phyloP scores from a whole-genome alignment of 2,329 filamentous ascomycete species.

The Trichophyton simii region DNA sequence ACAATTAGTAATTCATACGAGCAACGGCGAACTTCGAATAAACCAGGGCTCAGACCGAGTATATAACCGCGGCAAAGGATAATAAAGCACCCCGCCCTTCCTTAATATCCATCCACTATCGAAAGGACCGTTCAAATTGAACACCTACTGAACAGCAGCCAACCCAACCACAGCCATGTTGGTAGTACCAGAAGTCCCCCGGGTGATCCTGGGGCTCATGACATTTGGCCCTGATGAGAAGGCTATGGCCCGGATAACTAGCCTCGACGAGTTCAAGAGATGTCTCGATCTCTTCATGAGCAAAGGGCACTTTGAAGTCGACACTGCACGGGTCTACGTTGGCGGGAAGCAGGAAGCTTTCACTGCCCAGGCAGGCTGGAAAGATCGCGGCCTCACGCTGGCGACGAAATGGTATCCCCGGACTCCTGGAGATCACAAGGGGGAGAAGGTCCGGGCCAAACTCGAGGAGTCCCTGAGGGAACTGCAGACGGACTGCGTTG shows the following conservation, averaged over 20 bases:
- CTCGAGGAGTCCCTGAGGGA: slow-evolving; percentile 59
- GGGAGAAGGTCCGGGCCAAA: slow-evolving; percentile 50
- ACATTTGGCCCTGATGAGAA: slow-evolving; percentile 58
- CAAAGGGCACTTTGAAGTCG: slow-evolving; percentile 72
- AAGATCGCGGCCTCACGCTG: slow-evolving; percentile 61
- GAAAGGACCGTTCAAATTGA: not conserved
- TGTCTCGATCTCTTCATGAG: slow-evolving; percentile 62
- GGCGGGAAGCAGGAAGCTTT: slow-evolving; percentile 65
- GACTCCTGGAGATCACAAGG: slow-evolving; percentile 47
- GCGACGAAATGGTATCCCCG: slow-evolving; percentile 68
- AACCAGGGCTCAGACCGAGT: too few species aligned
- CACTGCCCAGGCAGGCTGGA: slow-evolving; percentile 62
- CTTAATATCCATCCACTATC: not conserved
- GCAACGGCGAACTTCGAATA: not conserved
- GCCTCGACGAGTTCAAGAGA: slow-evolving; percentile 55
- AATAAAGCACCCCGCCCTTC: not conserved
- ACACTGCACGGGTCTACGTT: slow-evolving; percentile 68
- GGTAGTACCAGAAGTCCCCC: slow-evolving; percentile 40
- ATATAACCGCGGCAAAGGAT: not conserved
- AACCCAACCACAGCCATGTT: slow-evolving; percentile 21
- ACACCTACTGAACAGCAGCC: not conserved
- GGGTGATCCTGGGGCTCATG: slow-evolving; percentile 76
- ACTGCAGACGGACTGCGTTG: slow-evolving; percentile 58
- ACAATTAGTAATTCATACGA: not conserved
- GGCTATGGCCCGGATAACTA: slow-evolving; percentile 59